Base-by-base conservation (phyloP, 176 grass and related monocot genomes). In the Phragmites australis region DNA sequence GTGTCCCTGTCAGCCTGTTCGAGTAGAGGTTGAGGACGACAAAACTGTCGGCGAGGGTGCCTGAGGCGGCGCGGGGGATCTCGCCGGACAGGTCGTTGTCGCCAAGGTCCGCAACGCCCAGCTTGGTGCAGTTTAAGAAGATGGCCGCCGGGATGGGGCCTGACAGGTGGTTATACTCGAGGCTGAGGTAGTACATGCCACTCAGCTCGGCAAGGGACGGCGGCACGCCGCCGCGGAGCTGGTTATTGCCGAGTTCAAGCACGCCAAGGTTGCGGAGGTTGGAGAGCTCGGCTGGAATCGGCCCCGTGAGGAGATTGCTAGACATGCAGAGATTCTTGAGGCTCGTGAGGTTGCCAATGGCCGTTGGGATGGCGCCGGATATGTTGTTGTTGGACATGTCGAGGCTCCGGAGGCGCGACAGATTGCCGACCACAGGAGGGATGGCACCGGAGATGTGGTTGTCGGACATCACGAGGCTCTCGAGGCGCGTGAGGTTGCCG, bases 221-320 rank as follows among this genome's bases (percentile, higher is more conserved):
- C 1, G 95, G 92, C 39, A 98, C 85, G 19, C 5, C 21, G 6
- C 92, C 92, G 0, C 2, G 6, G n/a, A 97, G 81, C 0, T 34
- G 44, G 81, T 97, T 97, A 3, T 5, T 9, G 5, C 81, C 61
- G 10, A 97, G 92, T 0, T 62, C 0, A 7, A 97, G 49, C 6
- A 1, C 4, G 0, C 0, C 0, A 9, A 97, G 45, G 11, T 1
- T 0, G 1, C 47, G 67, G 61, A 87, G 27, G 61, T 89, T 80
- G 76, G 92, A 83, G 56, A 97, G 65, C 60, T 97, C 94, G 19
- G 29, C 31, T 0, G 94, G 94, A 44, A 97, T 87, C 61, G 6
- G 23, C n/a, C 94, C 94, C 0, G 64, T 60, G 31, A 97, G 82
- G 4, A 31, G 1, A 59, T 94, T 94, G 6, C 9, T 0, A 3